Evolutionary conservation across 1,284 basidiomycete genomes (phyloP).

Genomic region (Psilocybe mexicana): DNA sequence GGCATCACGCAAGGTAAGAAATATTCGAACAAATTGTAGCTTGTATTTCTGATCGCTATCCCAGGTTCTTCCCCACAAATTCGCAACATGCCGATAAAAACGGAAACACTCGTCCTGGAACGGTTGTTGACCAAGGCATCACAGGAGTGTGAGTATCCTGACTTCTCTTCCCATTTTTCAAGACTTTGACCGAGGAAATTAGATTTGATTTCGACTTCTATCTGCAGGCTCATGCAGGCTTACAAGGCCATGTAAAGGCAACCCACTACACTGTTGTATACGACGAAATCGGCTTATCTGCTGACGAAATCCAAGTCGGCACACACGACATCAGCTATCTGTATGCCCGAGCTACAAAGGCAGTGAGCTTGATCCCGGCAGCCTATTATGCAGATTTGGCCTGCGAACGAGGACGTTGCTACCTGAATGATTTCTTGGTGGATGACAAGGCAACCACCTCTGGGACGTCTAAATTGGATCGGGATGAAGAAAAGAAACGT

Average conservation of each 20-base stretch:
- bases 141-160: slow-evolving; percentile 54
- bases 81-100: slow-evolving; percentile 51
- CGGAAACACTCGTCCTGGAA: slow-evolving; percentile 75
- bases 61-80: slow-evolving; percentile 58
- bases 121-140: slow-evolving; percentile 73
- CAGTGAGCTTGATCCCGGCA: slow-evolving; percentile 73
- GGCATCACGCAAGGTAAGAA: slow-evolving; percentile 65
- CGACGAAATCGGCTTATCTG: slow-evolving; percentile 63
- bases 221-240: slow-evolving; percentile 70
- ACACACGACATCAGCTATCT: slow-evolving; percentile 65
- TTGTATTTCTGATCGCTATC: background rate
- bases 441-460: slow-evolving; percentile 44
- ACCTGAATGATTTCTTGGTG: slow-evolving; percentile 65
- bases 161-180: background rate
- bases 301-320: slow-evolving; percentile 70
- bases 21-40: background rate
- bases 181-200: slow-evolving; percentile 1
- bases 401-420: slow-evolving; percentile 71
- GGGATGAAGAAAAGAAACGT: slow-evolving; percentile 44
- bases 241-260: slow-evolving; percentile 65
- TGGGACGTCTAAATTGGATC: slow-evolving; percentile 32
- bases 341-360: slow-evolving; percentile 75
- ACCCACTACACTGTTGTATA: slow-evolving; percentile 78
- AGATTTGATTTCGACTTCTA: slow-evolving; percentile 78
- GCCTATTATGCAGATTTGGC: slow-evolving; percentile 79